phyloP scores from a whole-genome alignment of 1,284 basidiomycete species.

The Pulveroboletus sp. region DNA sequence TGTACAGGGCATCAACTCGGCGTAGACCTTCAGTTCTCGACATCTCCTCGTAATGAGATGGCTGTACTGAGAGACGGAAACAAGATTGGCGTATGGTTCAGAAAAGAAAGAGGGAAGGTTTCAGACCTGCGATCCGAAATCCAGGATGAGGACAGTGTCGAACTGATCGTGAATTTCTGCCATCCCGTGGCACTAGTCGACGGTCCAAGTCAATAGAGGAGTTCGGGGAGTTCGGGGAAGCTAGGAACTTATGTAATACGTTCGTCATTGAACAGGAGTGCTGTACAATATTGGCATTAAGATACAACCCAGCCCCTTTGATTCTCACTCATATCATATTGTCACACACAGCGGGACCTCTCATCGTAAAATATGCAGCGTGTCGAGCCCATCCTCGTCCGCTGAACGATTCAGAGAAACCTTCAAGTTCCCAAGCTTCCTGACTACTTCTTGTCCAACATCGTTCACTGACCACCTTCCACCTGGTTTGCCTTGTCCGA shows the following conservation, averaged over 20 bases:
- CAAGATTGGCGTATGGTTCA: conserved; percentile 3
- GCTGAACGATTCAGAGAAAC: not conserved
- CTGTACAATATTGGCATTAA: no score
- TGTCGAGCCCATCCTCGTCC: conserved; percentile 7
- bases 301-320: no score
- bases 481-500: not conserved
- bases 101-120: not conserved
- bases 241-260: not conserved
- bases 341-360: no score
- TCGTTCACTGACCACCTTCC: not conserved
- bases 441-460: conserved; percentile 11
- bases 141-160: conserved; percentile 95
- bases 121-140: conserved; percentile 94
- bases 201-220: no score
- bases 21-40: conserved; percentile 97
- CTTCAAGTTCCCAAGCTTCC: conserved; percentile 8
- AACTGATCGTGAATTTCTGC: conserved; percentile 93
- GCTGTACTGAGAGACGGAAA: conserved; percentile 70
- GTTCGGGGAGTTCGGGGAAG: not conserved
- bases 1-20: conserved; percentile 97
- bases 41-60: conserved; percentile 98
- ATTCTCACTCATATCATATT: no score
- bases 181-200: conserved; percentile 43
- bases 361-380: conserved; percentile 15
- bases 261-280: no score